These are phyloP conservation scores for Juncus effusus DNA, from an alignment of 176 grass and related monocot species.

Conservation along the genomic window DNA sequence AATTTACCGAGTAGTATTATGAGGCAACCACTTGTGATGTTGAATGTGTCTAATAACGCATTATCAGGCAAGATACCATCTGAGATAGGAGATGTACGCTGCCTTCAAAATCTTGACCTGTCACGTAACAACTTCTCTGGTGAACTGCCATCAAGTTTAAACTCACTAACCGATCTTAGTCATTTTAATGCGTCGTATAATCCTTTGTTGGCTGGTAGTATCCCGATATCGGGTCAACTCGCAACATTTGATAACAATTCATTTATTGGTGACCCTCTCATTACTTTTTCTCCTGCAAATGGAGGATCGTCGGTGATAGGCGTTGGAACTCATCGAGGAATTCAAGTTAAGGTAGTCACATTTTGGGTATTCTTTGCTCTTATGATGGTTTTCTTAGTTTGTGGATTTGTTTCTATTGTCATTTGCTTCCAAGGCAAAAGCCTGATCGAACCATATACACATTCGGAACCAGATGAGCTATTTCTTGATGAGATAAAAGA, in stretches of 20 bases:
- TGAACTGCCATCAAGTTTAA: slow-evolving; percentile 54
- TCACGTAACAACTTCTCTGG: slow-evolving; percentile 86
- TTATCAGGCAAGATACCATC: slow-evolving; percentile 60
- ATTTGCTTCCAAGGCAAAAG: slow-evolving; percentile 21
- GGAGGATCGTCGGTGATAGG: slow-evolving; percentile 7
- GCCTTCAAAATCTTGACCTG: slow-evolving; percentile 61
- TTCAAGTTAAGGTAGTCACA: slow-evolving; percentile 13
- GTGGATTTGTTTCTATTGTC: slow-evolving; percentile 30
- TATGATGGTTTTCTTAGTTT: slow-evolving; percentile 33
- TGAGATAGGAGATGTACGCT: slow-evolving; percentile 47
- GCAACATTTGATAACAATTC: slow-evolving; percentile 59
- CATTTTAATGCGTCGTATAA: slow-evolving; percentile 90
- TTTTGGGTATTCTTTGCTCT: slow-evolving; percentile 46
- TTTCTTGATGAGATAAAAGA: slow-evolving; percentile 38
- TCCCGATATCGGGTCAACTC: slow-evolving; percentile 42
- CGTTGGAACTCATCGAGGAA: background rate
- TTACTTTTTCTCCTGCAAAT: slow-evolving; percentile 19
- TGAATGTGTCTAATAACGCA: slow-evolving; percentile 61
- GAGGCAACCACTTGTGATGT: slow-evolving; percentile 54
- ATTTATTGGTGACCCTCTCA: slow-evolving; percentile 69
- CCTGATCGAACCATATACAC: slow-evolving; percentile 35
- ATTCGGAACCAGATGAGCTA: slow-evolving; percentile 12
- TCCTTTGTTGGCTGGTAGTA: slow-evolving; percentile 45
- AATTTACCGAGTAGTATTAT: slow-evolving; percentile 45
- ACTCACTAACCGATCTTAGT: slow-evolving; percentile 39